phyloP scores from a whole-genome alignment of 2,329 filamentous ascomycete genomes.

The Coccinonectria pachysandricola region DNA sequence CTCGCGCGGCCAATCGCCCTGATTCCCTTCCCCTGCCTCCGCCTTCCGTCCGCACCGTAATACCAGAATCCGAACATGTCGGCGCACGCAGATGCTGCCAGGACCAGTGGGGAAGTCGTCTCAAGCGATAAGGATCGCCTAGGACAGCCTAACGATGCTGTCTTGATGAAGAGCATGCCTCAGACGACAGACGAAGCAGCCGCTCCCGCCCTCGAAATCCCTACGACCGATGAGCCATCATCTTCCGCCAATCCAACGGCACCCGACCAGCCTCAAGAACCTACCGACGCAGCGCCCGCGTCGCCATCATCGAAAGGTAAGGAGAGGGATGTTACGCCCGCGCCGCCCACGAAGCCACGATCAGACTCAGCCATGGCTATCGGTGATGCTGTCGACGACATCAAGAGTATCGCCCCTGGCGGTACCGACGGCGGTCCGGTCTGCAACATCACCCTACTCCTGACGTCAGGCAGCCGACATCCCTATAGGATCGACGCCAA shows the following conservation, averaged over 20 bases:
- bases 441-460: constrained; percentile 70
- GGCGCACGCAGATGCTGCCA: constrained; percentile 23
- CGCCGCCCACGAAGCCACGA: constrained; percentile 21
- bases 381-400: constrained; percentile 33
- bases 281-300: constrained; percentile 9
- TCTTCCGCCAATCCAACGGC: constrained; percentile 7
- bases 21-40: no score
- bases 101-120: constrained; percentile 21
- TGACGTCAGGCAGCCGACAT: constrained; percentile 73
- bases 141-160: constrained; percentile 26
- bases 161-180: constrained; percentile 26
- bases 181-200: constrained; percentile 12
- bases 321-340: constrained; percentile 20
- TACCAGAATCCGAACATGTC: constrained; percentile 19
- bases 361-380: constrained; percentile 31
- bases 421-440: constrained; percentile 28
- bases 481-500: constrained; percentile 83
- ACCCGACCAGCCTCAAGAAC: constrained; percentile 12
- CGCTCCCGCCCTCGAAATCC: constrained; percentile 9
- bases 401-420: constrained; percentile 24
- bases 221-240: constrained; percentile 10
- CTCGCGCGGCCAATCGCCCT: no score
- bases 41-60: constrained; percentile 11
- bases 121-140: constrained; percentile 20
- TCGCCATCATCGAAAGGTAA: constrained; percentile 23